Conservation (phyloP, 345 rosid genomes). For the Hibiscus tridactylites region DNA sequence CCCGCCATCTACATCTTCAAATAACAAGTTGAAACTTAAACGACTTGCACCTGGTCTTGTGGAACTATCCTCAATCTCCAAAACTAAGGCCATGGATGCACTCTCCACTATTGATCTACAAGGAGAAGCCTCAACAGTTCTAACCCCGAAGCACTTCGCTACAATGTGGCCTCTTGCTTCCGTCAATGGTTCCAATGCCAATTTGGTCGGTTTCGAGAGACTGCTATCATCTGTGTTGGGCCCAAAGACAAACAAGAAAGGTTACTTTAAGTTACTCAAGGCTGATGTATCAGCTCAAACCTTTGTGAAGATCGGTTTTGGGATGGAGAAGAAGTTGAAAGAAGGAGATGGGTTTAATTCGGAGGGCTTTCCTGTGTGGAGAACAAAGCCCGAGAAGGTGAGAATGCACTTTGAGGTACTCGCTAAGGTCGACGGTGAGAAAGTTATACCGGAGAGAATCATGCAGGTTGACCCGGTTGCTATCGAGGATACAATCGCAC, state of each 20-base stretch:
- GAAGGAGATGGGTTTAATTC: slow-evolving; percentile 28
- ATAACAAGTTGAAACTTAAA: slow-evolving; percentile 40
- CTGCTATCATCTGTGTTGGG: slow-evolving; percentile 74
- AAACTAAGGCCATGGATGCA: slow-evolving; percentile 23
- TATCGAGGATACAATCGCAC: slow-evolving; percentile 55
- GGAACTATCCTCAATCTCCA: not conserved
- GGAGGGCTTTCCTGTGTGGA: slow-evolving; percentile 61
- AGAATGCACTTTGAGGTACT: slow-evolving; percentile 87
- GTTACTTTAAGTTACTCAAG: slow-evolving; percentile 69
- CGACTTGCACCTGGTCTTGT: slow-evolving; percentile 4
- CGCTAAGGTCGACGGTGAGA: slow-evolving; percentile 78
- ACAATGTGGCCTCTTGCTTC: slow-evolving; percentile 93
- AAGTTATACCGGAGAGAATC: slow-evolving; percentile 62
- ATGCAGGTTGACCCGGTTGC: slow-evolving; percentile 53
- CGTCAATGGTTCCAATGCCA: slow-evolving; percentile 63
- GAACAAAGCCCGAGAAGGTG: slow-evolving; percentile 65
- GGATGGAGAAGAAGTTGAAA: slow-evolving; percentile 70
- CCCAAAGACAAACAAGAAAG: slow-evolving; percentile 50
- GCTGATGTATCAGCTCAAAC: slow-evolving; percentile 60
- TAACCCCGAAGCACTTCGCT: slow-evolving; percentile 64
- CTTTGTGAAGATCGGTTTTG: slow-evolving; percentile 75
- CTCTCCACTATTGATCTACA: slow-evolving; percentile 25
- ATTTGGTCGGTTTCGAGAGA: slow-evolving; percentile 68
- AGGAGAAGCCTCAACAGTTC: slow-evolving; percentile 34
- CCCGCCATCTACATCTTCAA: slow-evolving; percentile 33